phyloP scores from a whole-genome alignment of 306 rosid genomes.

The Sindora glabra region DNA sequence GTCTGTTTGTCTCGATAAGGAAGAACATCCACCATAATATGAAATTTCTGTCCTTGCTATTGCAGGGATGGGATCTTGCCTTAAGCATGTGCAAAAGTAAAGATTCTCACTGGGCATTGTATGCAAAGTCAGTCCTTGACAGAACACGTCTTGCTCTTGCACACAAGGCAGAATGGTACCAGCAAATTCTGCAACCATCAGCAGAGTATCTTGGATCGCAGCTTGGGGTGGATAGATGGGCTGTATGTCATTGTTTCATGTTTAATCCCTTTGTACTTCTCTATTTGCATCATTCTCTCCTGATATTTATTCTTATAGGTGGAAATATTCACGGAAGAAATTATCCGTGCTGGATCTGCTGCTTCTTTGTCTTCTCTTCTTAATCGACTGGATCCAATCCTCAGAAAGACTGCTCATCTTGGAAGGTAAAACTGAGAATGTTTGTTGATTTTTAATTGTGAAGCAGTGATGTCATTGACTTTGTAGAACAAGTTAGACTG shows the following conservation, averaged over 20 bases:
- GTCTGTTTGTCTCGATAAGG: slow-evolving; percentile 1
- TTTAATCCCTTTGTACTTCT: not conserved
- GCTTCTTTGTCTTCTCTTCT: slow-evolving; percentile 87
- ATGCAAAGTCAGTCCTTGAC: slow-evolving; percentile 90
- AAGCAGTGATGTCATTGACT: slow-evolving; percentile 17
- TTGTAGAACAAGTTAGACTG: not conserved
- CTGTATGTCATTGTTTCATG: slow-evolving; percentile 48
- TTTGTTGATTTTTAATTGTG: slow-evolving; percentile 9
- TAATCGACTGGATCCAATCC: slow-evolving; percentile 86
- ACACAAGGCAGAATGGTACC: slow-evolving; percentile 79
- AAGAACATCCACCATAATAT: not conserved
- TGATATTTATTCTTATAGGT: slow-evolving; percentile 57
- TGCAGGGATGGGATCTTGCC: slow-evolving; percentile 91
- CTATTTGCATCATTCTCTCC: slow-evolving; percentile 21
- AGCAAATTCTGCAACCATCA: slow-evolving; percentile 72
- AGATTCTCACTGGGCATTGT: slow-evolving; percentile 69
- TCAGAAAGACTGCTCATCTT: slow-evolving; percentile 81
- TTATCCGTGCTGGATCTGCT: slow-evolving; percentile 96
- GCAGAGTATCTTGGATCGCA: slow-evolving; percentile 93
- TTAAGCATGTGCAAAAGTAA: slow-evolving; percentile 51
- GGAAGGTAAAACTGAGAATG: slow-evolving; percentile 60
- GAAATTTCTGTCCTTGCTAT: slow-evolving; percentile 21
- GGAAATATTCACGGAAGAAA: slow-evolving; percentile 93
- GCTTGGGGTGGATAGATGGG: slow-evolving; percentile 87
- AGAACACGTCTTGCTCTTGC: slow-evolving; percentile 94